Percentiles rank a stretch among this genome's conserved stretches.
Evolutionary conservation across 2,329 filamentous ascomycete species (phyloP).

Genomic region (Huntiella bhutanensis): DNA sequence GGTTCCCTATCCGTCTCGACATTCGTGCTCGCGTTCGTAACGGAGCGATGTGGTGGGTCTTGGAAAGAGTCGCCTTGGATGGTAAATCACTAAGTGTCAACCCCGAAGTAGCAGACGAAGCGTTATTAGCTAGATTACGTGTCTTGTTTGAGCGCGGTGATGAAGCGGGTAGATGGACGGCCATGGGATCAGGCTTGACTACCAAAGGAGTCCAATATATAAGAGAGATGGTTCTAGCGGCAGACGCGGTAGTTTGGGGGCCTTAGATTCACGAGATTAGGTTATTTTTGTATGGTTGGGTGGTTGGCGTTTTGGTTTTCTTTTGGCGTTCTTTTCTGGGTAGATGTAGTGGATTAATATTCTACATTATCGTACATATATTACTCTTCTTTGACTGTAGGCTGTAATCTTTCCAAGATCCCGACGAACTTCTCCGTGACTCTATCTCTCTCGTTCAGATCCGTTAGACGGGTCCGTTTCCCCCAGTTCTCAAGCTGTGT

Average conservation of each 20-base stretch:
- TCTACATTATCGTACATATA: too few relatives aligned
- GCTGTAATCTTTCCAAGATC: not conserved
- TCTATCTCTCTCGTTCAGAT: not conserved
- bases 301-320: not conserved
- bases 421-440: too few relatives aligned
- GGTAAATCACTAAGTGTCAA: slow-evolving; percentile 9
- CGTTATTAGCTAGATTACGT: slow-evolving; percentile 1
- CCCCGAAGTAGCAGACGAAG: slow-evolving; percentile 3
- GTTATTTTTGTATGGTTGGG: slow-evolving; percentile 2
- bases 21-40: slow-evolving; percentile 24
- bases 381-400: not conserved
- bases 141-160: slow-evolving; percentile 3
- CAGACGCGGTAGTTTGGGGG: slow-evolving; percentile 11
- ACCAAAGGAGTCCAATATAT: slow-evolving; percentile 8
- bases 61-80: slow-evolving; percentile 20
- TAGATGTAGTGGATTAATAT: not conserved
- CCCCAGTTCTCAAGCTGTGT: not conserved
- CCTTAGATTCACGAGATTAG: not conserved
- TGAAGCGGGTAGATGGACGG: slow-evolving; percentile 15
- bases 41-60: slow-evolving; percentile 32
- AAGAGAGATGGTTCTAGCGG: slow-evolving; percentile 11
- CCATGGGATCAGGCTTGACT: slow-evolving; percentile 14
- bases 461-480: not conserved
- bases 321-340: slow-evolving; percentile 1
- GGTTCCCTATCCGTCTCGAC: slow-evolving; percentile 28